phyloP scores from a whole-genome alignment of 441 rosid species.

The Adansonia gregorii region DNA sequence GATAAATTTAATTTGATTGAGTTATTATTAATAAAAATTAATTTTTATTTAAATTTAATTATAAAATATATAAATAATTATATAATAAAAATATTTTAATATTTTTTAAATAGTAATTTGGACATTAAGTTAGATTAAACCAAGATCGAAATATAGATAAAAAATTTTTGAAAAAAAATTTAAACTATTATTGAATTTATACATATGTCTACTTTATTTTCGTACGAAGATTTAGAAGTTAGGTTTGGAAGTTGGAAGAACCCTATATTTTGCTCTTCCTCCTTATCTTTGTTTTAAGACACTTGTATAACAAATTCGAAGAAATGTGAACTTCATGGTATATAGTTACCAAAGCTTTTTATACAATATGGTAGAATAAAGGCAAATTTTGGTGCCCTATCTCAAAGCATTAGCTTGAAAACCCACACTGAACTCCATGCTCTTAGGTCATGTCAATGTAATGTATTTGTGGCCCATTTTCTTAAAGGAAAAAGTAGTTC shows the following conservation, averaged over 20 bases:
- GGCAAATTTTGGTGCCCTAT: not conserved
- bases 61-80: too few relatives aligned
- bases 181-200: too few relatives aligned
- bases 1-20: too few relatives aligned
- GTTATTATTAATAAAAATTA: too few relatives aligned
- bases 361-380: not conserved
- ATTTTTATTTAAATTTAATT: too few relatives aligned
- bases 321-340: not conserved
- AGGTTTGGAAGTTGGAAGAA: not conserved
- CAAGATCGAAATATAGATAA: too few relatives aligned
- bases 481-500: not conserved
- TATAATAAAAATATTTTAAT: too few relatives aligned
- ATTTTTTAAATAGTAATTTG: too few relatives aligned
- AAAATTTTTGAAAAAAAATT: too few relatives aligned
- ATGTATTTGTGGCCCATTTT: slow-evolving; percentile 27
- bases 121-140: too few relatives aligned
- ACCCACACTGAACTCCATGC: slow-evolving; percentile 19
- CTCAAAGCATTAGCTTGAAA: slow-evolving; percentile 10
- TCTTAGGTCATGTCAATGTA: slow-evolving; percentile 38
- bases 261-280: not conserved
- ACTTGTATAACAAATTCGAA: not conserved
- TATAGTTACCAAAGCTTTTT: not conserved
- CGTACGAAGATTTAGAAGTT: not conserved
- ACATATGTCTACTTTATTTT: not conserved
- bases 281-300: not conserved